Evolutionary conservation across 2,329 filamentous ascomycete species (phyloP), one percentile per base, ranked within the genome.

Genomic region (Plenodomus tracheiphilus): DNA sequence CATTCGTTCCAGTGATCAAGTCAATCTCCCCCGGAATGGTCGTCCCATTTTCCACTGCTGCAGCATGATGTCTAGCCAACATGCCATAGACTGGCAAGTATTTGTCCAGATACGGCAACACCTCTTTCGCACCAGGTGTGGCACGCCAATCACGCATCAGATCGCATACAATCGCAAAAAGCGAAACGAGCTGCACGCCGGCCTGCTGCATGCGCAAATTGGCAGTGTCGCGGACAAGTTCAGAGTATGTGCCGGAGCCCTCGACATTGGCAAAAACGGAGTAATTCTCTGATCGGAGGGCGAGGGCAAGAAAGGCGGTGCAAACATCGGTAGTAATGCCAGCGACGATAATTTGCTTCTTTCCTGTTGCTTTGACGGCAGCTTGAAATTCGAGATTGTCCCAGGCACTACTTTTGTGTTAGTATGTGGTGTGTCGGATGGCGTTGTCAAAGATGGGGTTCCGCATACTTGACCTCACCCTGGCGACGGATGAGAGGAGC

Each of bases 291-390:
- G 84, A 81, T 30, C 85, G 78, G 4, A 91, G 81, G 1, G 85
- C 87, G n/a, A 91, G 79, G 0, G 88, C 85, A 5, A 88, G 79
- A 76, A 91, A 91, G 0, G 87, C 77, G 18, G 85, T 88, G 78
- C 86, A 90, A 49, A 91, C 87, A 67, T 91, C 88, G 0, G 88
- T 91, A 2, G 83, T 80, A 61, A 91, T 89, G 7, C 88, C 87
- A 2, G 78, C 86, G 15, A 92, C 70, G 63, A 91, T 87, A 60
- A 91, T 75, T 68, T 91, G 88, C 22, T 79, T 84, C 68, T 84
- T 85, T 49, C 81, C 81, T 3, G 85, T 81, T 1, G 85, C 85
- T 54, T 79, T 73, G 52, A 91, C 78, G 2, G 88, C 87, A 1
- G 76, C 76, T 30, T 80, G 80, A 75, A 91, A 90, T 0, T 87